Conservation (phyloP, 331 rosid species). For the Malus hybrid region DNA sequence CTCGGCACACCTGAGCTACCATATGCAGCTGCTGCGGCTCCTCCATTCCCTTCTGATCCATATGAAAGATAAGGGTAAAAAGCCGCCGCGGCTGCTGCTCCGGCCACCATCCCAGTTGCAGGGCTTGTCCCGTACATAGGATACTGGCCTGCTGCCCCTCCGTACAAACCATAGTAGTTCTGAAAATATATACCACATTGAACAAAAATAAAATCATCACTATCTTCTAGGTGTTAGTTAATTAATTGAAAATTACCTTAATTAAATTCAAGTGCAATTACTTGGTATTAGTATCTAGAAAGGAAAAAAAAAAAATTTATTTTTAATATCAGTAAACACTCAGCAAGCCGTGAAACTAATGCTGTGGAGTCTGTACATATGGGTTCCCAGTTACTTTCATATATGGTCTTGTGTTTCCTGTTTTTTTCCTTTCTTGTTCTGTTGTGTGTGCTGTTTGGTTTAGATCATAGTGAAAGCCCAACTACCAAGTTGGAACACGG, state of each 20-base stretch:
- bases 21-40: conserved; percentile 20
- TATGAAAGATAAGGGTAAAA: conserved; percentile 73
- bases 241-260: too few relatives aligned
- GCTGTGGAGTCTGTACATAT: too few relatives aligned
- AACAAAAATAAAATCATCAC: neutral
- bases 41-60: conserved; percentile 48
- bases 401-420: too few relatives aligned
- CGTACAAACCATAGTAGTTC: conserved; percentile 84
- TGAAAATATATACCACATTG: conserved; percentile 7
- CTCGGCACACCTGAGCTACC: conserved; percentile 41
- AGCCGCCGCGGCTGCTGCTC: conserved; percentile 45
- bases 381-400: too few relatives aligned
- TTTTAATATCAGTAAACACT: too few relatives aligned
- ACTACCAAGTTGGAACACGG: neutral
- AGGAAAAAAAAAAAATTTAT: too few relatives aligned
- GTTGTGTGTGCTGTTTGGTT: too few relatives aligned
- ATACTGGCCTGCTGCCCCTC: conserved; percentile 76
- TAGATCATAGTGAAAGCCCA: neutral
- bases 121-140: conserved; percentile 72
- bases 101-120: conserved; percentile 57
- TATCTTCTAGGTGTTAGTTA: too few relatives aligned
- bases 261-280: too few relatives aligned
- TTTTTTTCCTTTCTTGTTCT: too few relatives aligned
- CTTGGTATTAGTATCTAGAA: too few relatives aligned
- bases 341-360: too few relatives aligned